Conservation (phyloP, 2,329 filamentous ascomycete species). For the Stemphylium lycopersici region DNA sequence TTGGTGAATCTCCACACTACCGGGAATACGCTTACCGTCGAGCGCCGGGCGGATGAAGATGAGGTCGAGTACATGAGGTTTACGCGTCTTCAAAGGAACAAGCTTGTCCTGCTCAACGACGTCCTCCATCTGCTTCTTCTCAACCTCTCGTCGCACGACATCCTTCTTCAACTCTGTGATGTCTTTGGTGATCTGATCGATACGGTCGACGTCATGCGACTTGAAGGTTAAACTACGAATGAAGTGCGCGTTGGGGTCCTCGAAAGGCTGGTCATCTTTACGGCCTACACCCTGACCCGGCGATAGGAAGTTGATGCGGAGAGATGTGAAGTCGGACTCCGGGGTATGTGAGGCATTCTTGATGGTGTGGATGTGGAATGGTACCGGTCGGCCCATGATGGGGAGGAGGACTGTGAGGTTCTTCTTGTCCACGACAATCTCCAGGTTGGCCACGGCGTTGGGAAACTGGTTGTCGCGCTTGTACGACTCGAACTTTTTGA, state of each 20-base stretch:
- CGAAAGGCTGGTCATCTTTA: conserved; percentile 97
- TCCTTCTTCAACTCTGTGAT: conserved; percentile 97
- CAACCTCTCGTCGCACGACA: conserved; percentile 88
- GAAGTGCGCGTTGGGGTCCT: conserved; percentile 94
- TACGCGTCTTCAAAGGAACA: conserved; percentile 89
- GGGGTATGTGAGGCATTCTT: conserved; percentile 99
- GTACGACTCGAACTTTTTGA: conserved; percentile 99
- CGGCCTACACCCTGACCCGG: conserved; percentile 95
- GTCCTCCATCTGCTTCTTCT: conserved; percentile 99
- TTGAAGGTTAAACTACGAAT: conserved; percentile 94
- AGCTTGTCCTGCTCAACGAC: conserved; percentile 99
- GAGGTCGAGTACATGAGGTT: conserved; percentile 87
- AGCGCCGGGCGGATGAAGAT: conserved; percentile 94
- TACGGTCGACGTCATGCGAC: conserved; percentile 84
- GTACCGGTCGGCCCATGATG: conserved; percentile 95
- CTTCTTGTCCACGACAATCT: conserved; percentile 89
- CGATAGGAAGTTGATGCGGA: conserved; percentile 96
- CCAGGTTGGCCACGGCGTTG: conserved; percentile 78
- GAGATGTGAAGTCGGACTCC: conserved; percentile 89
- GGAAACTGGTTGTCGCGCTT: conserved; percentile 97
- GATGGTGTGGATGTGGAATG: conserved; percentile 97
- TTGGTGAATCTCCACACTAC: conserved; percentile 96
- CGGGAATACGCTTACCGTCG: conserved; percentile 95
- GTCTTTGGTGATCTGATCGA: conserved; percentile 88
- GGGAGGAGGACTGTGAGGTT: conserved; percentile 89